A percentile compares a stretch with the other conserved stretches of the same genome.
phyloP scores from a whole-genome alignment of 345 rosid species.

The Syzygium aqueum region DNA sequence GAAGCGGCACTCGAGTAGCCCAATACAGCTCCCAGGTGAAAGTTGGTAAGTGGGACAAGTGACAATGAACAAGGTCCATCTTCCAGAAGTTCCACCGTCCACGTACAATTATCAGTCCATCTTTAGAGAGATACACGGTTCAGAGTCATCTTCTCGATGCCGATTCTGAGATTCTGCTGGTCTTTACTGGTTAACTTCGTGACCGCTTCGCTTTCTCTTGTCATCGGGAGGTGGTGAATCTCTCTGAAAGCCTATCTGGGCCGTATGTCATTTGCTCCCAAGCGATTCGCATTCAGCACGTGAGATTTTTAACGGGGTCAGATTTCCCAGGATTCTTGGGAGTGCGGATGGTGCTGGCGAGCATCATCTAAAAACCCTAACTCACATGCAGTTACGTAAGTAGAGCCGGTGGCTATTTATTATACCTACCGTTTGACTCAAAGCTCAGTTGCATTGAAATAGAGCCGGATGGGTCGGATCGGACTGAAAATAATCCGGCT shows the following conservation, averaged over 20 bases:
- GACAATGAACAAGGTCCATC: conserved; percentile 28
- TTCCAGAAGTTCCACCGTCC: conserved; percentile 16
- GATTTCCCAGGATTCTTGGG: not conserved
- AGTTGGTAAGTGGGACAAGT: conserved; percentile 5
- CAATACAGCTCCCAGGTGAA: conserved; percentile 7
- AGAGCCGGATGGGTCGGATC: too few species aligned
- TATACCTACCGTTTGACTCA: not conserved
- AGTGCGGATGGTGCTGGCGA: not conserved
- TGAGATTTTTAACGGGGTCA: not conserved
- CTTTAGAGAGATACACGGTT: conserved; percentile 51
- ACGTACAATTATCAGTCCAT: conserved; percentile 27
- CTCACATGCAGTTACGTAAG: not conserved
- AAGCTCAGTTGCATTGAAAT: not conserved
- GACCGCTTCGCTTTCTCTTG: conserved; percentile 53
- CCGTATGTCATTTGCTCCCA: conserved; percentile 28
- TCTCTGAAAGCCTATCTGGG: conserved; percentile 40
- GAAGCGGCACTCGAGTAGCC: conserved; percentile 7
- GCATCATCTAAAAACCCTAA: not conserved
- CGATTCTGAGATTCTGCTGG: conserved; percentile 62
- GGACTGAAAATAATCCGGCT: too few species aligned
- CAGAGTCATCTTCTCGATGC: conserved; percentile 45
- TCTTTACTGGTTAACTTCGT: conserved; percentile 37
- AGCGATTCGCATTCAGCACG: conserved; percentile 32
- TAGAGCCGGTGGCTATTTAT: not conserved
- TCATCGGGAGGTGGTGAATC: conserved; percentile 45